Conservation (phyloP, 1,284 basidiomycete genomes). For the Pseudozyma pruni region DNA sequence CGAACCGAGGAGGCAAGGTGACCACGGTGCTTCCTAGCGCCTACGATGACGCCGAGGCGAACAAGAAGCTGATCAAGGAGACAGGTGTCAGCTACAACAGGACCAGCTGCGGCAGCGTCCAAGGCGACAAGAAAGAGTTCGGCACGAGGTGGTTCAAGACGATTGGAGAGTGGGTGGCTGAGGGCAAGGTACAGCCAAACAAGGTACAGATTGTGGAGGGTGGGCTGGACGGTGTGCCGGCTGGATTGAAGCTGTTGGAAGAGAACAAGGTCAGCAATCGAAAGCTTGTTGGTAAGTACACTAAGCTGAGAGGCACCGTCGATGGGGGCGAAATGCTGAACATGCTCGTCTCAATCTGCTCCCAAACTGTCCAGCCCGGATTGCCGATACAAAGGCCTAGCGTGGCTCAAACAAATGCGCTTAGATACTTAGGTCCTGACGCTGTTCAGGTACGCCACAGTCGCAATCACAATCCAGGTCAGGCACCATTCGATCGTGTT, state of each 20-base stretch:
- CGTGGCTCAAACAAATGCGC: too few species aligned
- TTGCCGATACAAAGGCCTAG: conserved; percentile 26
- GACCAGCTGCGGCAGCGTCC: conserved; percentile 18
- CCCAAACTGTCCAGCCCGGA: conserved; percentile 19
- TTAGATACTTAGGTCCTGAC: too few species aligned
- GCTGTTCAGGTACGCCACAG: too few species aligned
- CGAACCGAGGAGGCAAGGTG: conserved; percentile 21
- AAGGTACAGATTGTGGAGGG: conserved; percentile 48
- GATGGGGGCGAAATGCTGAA: too few species aligned
- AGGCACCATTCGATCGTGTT: too few species aligned
- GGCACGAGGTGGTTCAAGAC: conserved; percentile 54
- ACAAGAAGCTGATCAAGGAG: conserved; percentile 14
- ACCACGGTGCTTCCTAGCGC: conserved; percentile 10
- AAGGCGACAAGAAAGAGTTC: conserved; percentile 40
- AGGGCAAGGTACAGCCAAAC: conserved; percentile 58
- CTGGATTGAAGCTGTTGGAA: conserved; percentile 52
- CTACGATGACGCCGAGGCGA: conserved; percentile 14
- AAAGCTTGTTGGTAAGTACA: conserved; percentile 67
- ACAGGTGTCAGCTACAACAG: conserved; percentile 8
- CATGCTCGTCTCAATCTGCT: too few species aligned
- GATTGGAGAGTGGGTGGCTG: conserved; percentile 50
- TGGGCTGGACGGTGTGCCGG: conserved; percentile 46
- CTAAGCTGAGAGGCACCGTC: neutral
- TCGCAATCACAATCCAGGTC: too few species aligned
- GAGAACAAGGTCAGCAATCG: conserved; percentile 60